Percentiles rank a stretch among this genome's conserved stretches.
These are phyloP conservation scores for Apostasia ramifera DNA, from an alignment of 106 monocot genomes.

Conservation along the genomic window DNA sequence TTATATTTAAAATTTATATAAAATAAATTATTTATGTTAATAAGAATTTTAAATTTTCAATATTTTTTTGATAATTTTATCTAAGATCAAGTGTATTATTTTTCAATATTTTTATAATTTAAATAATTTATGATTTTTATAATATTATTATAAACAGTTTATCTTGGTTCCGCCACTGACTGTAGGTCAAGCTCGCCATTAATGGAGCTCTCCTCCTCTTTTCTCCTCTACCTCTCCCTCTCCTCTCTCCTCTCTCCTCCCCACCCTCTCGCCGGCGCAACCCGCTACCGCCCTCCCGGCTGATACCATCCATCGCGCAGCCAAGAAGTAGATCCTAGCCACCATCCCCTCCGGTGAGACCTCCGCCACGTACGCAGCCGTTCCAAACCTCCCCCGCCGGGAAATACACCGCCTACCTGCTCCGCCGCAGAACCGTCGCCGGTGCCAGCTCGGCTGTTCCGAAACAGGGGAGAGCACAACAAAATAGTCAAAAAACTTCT, in stretches of 20 bases:
- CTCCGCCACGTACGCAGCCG: conserved; percentile 12
- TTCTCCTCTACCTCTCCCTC: conserved; percentile 6
- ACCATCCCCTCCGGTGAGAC: conserved; percentile 25
- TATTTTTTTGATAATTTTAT: too few species aligned
- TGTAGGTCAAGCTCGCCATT: not conserved
- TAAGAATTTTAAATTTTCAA: too few species aligned
- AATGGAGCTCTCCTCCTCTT: conserved; percentile 1
- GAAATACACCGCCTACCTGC: conserved; percentile 46
- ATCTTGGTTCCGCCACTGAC: not conserved
- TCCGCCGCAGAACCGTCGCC: conserved; percentile 24
- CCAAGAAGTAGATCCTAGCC: conserved; percentile 37
- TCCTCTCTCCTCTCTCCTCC: not conserved
- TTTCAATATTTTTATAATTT: too few species aligned
- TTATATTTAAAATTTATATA: too few species aligned
- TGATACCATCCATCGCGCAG: conserved; percentile 24
- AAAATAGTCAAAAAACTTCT: too few species aligned
- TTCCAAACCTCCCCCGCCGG: conserved; percentile 44
- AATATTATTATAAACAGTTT: too few species aligned
- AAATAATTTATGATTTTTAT: too few species aligned
- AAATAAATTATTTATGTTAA: too few species aligned
- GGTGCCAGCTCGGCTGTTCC: conserved; percentile 29
- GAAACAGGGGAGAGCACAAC: conserved; percentile 5
- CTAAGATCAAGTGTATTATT: too few species aligned
- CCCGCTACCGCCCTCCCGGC: not conserved
- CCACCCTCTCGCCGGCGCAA: not conserved